phyloP scores from a whole-genome alignment of 495 filamentous ascomycete genomes.

The Tuber indicum region DNA sequence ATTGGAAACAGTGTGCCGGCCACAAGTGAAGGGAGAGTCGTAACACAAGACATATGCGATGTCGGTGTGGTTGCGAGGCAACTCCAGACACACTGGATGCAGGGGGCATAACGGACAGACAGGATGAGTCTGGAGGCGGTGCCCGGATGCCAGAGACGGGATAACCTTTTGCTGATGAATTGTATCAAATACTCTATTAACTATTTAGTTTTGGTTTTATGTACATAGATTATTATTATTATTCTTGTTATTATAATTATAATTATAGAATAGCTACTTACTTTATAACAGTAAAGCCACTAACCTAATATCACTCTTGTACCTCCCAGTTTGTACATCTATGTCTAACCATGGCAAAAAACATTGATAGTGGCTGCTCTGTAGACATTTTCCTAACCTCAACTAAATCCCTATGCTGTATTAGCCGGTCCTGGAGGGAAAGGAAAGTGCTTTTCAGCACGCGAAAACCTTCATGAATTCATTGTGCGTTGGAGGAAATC shows the following conservation, averaged over 20 bases:
- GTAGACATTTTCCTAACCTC: not conserved
- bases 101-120: no score
- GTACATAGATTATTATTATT: not conserved
- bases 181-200: not conserved
- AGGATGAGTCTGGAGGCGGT: no score
- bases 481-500: not conserved
- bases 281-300: constrained; percentile 3
- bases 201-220: not conserved
- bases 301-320: constrained; percentile 1
- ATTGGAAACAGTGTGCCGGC: no score
- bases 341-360: not conserved
- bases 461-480: not conserved
- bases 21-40: no score
- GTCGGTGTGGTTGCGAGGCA: no score
- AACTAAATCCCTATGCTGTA: not conserved
- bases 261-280: no score
- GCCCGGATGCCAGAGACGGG: no score
- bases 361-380: not conserved
- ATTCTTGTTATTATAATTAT: not conserved
- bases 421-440: not conserved
- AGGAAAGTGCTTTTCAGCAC: not conserved
- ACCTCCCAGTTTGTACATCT: not conserved
- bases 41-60: no score
- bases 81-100: no score
- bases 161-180: no score